These are phyloP conservation scores for Anthostomella pinea DNA, from an alignment of 2,329 filamentous ascomycete genomes.

Conservation along the genomic window DNA sequence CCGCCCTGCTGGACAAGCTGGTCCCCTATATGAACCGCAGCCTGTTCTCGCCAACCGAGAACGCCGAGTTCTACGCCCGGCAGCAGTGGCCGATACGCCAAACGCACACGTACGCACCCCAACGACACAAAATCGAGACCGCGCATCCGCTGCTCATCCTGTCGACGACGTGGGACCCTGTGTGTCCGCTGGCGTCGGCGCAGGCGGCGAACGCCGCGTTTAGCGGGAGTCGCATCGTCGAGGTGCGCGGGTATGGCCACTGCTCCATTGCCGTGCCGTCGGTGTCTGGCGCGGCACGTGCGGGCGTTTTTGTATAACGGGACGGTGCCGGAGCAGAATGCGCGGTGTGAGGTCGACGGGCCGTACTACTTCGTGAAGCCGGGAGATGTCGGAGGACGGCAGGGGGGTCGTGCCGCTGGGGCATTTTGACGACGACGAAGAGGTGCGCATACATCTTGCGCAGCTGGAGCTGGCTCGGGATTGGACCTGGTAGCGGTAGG, in stretches of 20 bases:
- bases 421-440: too few relatives aligned
- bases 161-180: slow-evolving; percentile 55
- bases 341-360: slow-evolving; percentile 37
- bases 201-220: slow-evolving; percentile 36
- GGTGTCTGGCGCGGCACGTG: slow-evolving; percentile 35
- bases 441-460: too few relatives aligned
- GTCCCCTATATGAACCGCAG: slow-evolving; percentile 32
- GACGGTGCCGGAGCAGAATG: slow-evolving; percentile 34
- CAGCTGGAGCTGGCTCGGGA: too few relatives aligned
- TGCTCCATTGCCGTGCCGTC: slow-evolving; percentile 39
- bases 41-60: slow-evolving; percentile 29
- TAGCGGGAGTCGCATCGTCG: slow-evolving; percentile 36
- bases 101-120: slow-evolving; percentile 30
- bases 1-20: slow-evolving; percentile 34
- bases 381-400: too few relatives aligned
- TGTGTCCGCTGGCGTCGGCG: slow-evolving; percentile 47
- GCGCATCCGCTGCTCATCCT: slow-evolving; percentile 52
- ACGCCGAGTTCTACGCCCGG: slow-evolving; percentile 26
- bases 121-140: slow-evolving; percentile 36
- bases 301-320: slow-evolving; percentile 38
- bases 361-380: slow-evolving; percentile 37
- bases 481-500: too few relatives aligned
- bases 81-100: slow-evolving; percentile 30
- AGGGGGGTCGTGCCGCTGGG: too few relatives aligned
- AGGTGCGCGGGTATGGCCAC: slow-evolving; percentile 43